Evolutionary conservation across 441 rosid species (phyloP), one percentile per base, ranked within the genome.

Genomic region (Hura crepitans): DNA sequence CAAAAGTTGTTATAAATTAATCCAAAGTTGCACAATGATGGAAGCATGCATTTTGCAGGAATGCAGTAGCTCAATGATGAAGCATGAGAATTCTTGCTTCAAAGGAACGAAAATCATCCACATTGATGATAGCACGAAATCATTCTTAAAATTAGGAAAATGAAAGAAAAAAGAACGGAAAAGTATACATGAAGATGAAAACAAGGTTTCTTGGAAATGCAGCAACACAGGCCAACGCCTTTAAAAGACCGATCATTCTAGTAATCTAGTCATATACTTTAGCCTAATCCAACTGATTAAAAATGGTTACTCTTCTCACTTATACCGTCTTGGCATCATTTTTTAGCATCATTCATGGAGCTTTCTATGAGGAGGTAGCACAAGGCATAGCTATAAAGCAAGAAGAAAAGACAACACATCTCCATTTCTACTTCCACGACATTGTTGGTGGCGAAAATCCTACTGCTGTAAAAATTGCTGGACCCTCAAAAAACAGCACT

Each of bases 361-460:
- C 50, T 47, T 81, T 79, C 73, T 75, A 70, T 3, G 87, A 83
- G 45, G 80, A 83, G 43, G 0, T 47, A 23, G 27, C 73, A 0
- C 76, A 77, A 50, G 77, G 51, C 49, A 76, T 78, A 67, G 60
- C 73, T 9, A 54, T 73, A 25, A 81, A 72, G 45, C 80, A 70
- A 14, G 20, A 31, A 51, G 64, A 85, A 68, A 86, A 83, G 72
- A 82, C 83, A 1, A 84, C 84, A 59, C 85, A 81, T 72, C 83
- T 89, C 69, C 92, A 87, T 69, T 86, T 87, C 77, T 89, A 82
- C 75, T 84, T 88, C 81, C 97, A 89, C 45, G 90, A 89, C 81
- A 79, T 81, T 1, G 68, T 81, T 33, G 65, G 81, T 30, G 95
- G 91, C 13, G 61, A 61, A 9, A 82, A 82, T 73, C 77, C 84